Conservation (phyloP, 1,284 basidiomycete species). For the Malassezia arunalokei region DNA sequence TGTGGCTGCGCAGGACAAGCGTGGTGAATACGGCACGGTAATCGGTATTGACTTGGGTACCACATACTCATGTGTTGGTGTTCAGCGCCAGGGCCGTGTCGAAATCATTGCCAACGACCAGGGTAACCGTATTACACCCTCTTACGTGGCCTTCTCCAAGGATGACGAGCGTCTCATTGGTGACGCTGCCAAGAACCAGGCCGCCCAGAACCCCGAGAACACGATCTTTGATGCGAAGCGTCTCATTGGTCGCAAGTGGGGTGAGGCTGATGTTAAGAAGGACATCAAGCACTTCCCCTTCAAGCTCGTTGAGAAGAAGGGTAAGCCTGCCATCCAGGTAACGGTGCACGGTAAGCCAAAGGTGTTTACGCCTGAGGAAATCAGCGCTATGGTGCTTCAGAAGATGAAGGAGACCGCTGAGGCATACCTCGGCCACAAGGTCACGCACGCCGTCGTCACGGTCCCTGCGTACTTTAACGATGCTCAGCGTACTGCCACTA, state of each 20-base stretch:
- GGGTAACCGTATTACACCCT: conserved; percentile 47
- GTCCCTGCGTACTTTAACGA: conserved; percentile 90
- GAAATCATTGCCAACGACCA: conserved; percentile 49
- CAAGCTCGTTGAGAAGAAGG: conserved; percentile 49
- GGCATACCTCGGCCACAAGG: conserved; percentile 89
- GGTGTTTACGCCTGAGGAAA: conserved; percentile 60
- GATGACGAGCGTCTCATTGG: conserved; percentile 68
- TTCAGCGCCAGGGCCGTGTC: conserved; percentile 59
- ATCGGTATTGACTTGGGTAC: conserved; percentile 65
- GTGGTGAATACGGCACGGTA: conserved; percentile 63
- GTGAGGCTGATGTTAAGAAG: conserved; percentile 50
- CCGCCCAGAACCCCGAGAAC: conserved; percentile 68
- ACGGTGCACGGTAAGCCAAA: conserved; percentile 34
- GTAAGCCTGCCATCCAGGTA: conserved; percentile 46
- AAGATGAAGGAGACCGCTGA: conserved; percentile 99
- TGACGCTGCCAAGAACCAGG: conserved; percentile 56
- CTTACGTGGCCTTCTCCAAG: conserved; percentile 44
- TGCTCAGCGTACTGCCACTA: conserved; percentile 96
- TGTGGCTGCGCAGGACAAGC: conserved; percentile 38
- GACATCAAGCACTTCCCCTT: conserved; percentile 45
- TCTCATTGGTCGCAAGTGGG: conserved; percentile 60
- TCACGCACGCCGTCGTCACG: conserved; percentile 90
- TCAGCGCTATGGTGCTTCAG: conserved; percentile 81
- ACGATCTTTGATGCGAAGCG: conserved; percentile 91
- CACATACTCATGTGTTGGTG: conserved; percentile 54